phyloP scores from a whole-genome alignment of 495 filamentous ascomycete species.

The Annulohypoxylon nitens region DNA sequence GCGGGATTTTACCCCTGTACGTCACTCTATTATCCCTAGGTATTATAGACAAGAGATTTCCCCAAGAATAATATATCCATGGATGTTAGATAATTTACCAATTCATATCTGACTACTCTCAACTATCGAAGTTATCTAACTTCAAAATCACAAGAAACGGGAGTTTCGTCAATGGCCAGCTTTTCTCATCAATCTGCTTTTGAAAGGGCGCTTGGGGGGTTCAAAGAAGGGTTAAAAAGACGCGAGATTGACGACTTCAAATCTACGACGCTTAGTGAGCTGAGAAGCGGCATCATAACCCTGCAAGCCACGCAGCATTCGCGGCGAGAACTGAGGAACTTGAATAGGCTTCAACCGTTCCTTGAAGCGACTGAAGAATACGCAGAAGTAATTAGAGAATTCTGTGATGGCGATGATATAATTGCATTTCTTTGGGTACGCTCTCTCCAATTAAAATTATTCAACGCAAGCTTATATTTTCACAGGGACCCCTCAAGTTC shows the following conservation, averaged over 20 bases:
- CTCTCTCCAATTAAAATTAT: background rate
- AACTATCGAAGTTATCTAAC: no score
- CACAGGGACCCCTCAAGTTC: constrained; percentile 27
- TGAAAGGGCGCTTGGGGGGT: background rate
- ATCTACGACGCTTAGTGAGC: constrained; percentile 31
- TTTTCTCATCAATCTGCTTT: background rate
- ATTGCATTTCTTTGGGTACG: constrained; percentile 55
- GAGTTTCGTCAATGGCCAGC: no score
- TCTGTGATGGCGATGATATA: constrained; percentile 37
- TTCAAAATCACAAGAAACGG: no score
- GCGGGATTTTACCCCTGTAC: no score
- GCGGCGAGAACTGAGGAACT: constrained; percentile 42
- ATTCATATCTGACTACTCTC: no score
- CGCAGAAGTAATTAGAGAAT: constrained; percentile 54
- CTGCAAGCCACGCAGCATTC: constrained; percentile 47
- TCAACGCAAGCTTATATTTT: background rate
- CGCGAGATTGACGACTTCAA: background rate
- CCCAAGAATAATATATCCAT: no score
- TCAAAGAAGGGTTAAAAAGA: background rate
- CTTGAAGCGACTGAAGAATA: constrained; percentile 54
- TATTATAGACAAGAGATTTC: no score
- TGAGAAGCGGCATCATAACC: constrained; percentile 38
- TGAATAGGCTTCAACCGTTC: constrained; percentile 49
- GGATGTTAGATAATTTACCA: no score
- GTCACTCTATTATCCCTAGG: no score